These are phyloP conservation scores for Aspergillus avenaceus DNA, from an alignment of 495 filamentous ascomycete genomes.

Conservation along the genomic window DNA sequence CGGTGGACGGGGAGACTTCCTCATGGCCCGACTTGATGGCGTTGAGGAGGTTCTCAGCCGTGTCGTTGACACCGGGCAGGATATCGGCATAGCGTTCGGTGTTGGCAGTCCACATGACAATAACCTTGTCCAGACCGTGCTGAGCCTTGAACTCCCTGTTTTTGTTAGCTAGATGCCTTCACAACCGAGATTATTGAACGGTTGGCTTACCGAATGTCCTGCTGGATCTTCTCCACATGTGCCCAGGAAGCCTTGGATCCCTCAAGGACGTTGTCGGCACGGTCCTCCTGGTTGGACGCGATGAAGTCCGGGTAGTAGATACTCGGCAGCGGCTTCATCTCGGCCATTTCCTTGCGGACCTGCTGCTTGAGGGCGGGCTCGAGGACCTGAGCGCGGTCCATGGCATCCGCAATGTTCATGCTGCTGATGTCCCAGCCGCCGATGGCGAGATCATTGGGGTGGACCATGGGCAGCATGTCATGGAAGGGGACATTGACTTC, in stretches of 20 bases:
- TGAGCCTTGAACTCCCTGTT: slow-evolving; percentile 81
- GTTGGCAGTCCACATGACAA: slow-evolving; percentile 98
- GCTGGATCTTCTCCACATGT: slow-evolving; percentile 90
- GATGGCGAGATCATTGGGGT: slow-evolving; percentile 92
- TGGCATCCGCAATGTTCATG: slow-evolving; percentile 82
- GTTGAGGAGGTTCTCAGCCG: slow-evolving; percentile 85
- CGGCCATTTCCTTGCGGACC: slow-evolving; percentile 88
- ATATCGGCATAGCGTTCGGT: slow-evolving; percentile 95
- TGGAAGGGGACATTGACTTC: slow-evolving; percentile 97
- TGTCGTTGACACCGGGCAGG: slow-evolving; percentile 88
- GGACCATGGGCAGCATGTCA: slow-evolving; percentile 91
- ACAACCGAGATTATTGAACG: neutral
- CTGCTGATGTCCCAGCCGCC: slow-evolving; percentile 97
- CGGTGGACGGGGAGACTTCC: slow-evolving; percentile 88
- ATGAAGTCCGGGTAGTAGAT: slow-evolving; percentile 99
- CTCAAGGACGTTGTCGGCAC: slow-evolving; percentile 85
- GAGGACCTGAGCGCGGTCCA: slow-evolving; percentile 93
- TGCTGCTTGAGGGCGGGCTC: slow-evolving; percentile 86
- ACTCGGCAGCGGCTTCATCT: slow-evolving; percentile 84
- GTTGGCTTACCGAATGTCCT: slow-evolving; percentile 78
- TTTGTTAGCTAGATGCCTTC: slow-evolving; percentile 21
- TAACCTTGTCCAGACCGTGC: slow-evolving; percentile 88
- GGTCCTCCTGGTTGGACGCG: slow-evolving; percentile 95
- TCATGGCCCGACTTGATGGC: slow-evolving; percentile 81
- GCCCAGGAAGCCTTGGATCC: slow-evolving; percentile 78